Conservation (phyloP, 495 filamentous ascomycete genomes). For the Penicillium atrosanguineum region DNA sequence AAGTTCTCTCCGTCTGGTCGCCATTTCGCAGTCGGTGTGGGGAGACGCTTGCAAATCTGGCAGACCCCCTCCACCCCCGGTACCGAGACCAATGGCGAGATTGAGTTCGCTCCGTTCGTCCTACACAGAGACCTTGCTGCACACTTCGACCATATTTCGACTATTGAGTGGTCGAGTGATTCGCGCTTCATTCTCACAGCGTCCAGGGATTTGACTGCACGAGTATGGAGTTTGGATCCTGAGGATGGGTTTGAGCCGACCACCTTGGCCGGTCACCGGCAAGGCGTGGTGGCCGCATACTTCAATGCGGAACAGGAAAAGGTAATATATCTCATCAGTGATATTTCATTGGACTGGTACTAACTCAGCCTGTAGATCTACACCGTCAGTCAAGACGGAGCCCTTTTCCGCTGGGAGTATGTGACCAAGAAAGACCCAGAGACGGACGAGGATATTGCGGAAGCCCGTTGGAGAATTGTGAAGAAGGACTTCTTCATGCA, state of each 20-base stretch:
- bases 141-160: constrained; percentile 82
- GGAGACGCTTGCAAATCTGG: constrained; percentile 88
- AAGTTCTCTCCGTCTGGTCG: constrained; percentile 89
- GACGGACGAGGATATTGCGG: constrained; percentile 57
- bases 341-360: constrained; percentile 35
- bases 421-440: constrained; percentile 53
- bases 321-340: constrained; percentile 45
- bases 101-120: constrained; percentile 94
- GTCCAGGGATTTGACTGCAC: constrained; percentile 85
- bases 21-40: constrained; percentile 83
- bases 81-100: constrained; percentile 68
- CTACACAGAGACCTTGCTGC: constrained; percentile 80
- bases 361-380: constrained; percentile 61
- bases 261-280: constrained; percentile 82
- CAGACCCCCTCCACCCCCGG: constrained; percentile 87
- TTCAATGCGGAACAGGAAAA: constrained; percentile 90
- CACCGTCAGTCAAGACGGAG: constrained; percentile 66
- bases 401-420: constrained; percentile 65
- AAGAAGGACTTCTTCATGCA: constrained; percentile 91
- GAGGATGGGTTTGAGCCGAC: constrained; percentile 89
- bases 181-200: constrained; percentile 91
- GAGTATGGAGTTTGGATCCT: constrained; percentile 88
- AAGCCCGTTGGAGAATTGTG: constrained; percentile 79
- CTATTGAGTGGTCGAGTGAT: constrained; percentile 91
- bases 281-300: constrained; percentile 82